Evolutionary conservation across 2,329 filamentous ascomycete genomes (phyloP).

Genomic region (Chalaropsis thielavioides): DNA sequence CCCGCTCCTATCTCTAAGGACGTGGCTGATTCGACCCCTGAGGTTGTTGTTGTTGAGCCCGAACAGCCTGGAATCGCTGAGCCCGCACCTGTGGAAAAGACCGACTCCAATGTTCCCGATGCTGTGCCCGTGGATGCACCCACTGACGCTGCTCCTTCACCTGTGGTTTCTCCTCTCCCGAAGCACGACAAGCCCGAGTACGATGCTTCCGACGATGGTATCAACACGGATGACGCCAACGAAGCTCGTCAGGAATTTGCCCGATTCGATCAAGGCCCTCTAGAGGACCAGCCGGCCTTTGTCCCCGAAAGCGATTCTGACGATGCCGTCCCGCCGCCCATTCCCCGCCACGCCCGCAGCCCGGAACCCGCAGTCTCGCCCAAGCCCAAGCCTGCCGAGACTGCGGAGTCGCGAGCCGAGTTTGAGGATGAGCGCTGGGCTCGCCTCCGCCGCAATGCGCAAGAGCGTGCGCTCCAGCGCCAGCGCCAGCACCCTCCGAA

Average conservation of each 20-base stretch:
- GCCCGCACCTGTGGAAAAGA: constrained; percentile 8
- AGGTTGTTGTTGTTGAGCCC: not conserved
- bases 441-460: constrained; percentile 88
- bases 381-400: constrained; percentile 20
- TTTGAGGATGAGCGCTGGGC: constrained; percentile 68
- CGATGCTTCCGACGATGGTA: constrained; percentile 37
- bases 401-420: constrained; percentile 27
- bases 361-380: constrained; percentile 21
- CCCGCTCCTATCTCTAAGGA: constrained; percentile 19
- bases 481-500: constrained; percentile 51
- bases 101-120: constrained; percentile 9
- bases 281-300: constrained; percentile 76
- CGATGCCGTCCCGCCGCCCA: constrained; percentile 38
- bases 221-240: constrained; percentile 43
- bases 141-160: constrained; percentile 13
- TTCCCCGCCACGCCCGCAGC: constrained; percentile 30
- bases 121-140: not conserved
- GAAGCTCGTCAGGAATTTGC: constrained; percentile 48
- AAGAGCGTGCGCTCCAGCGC: constrained; percentile 55
- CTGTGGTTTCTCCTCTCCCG: constrained; percentile 10
- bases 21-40: constrained; percentile 8
- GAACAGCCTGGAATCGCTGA: not conserved
- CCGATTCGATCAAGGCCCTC: constrained; percentile 76
- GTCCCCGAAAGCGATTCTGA: constrained; percentile 42
- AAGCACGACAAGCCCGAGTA: constrained; percentile 27